Percentiles rank a stretch among this genome's conserved stretches.
These are phyloP conservation scores for Neofusicoccum ribis DNA, from an alignment of 2,329 filamentous ascomycete genomes.

Conservation along the genomic window DNA sequence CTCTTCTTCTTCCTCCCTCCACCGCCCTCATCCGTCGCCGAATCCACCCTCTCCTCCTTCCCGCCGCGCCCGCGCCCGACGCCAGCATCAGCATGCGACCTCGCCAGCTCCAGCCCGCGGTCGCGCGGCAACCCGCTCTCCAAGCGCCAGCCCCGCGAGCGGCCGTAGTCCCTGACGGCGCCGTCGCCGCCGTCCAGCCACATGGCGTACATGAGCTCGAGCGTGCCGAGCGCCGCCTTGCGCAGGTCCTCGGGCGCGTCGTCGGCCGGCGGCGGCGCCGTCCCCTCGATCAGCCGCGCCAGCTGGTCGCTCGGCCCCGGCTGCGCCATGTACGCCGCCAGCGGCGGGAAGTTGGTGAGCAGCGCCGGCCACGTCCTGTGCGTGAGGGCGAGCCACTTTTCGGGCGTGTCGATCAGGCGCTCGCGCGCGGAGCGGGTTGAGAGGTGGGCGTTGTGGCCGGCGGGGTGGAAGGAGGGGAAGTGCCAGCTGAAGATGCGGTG, in stretches of 20 bases:
- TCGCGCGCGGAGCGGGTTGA: neutral
- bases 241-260: neutral
- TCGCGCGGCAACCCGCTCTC: too few species aligned
- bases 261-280: neutral
- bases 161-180: too few species aligned
- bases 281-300: neutral
- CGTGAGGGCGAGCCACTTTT: neutral
- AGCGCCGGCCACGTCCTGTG: neutral
- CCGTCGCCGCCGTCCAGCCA: neutral
- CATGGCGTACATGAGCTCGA: neutral
- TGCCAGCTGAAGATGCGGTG: neutral
- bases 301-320: neutral
- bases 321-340: neutral
- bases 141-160: too few species aligned
- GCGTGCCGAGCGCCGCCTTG: neutral
- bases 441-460: neutral
- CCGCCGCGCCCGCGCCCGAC: neutral
- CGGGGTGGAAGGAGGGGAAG: neutral
- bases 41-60: neutral
- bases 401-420: neutral
- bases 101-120: too few species aligned
- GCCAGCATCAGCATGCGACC: neutral
- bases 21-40: neutral
- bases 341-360: neutral
- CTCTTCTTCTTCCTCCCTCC: neutral